A percentile compares a stretch with the other conserved stretches of the same genome.
Evolutionary conservation across 2,329 filamentous ascomycete genomes (phyloP).

Genomic region (Venturia oleaginea): DNA sequence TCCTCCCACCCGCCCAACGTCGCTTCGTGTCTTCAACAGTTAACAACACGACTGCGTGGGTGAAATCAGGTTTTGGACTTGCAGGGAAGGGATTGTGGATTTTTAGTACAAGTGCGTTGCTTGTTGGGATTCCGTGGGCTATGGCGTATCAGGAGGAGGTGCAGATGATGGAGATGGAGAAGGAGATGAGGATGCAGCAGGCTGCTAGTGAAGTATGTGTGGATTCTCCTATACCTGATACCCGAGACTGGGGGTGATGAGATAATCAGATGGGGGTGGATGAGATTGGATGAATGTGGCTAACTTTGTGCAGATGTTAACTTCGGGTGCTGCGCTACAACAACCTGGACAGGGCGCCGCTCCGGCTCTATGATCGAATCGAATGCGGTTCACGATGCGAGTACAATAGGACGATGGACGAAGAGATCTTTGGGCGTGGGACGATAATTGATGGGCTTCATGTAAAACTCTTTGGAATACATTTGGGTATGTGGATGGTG

Average conservation of each 20-base stretch:
- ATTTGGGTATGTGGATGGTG: not conserved
- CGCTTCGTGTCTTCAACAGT: slow-evolving; percentile 31
- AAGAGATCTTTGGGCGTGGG: not conserved
- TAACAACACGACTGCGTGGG: slow-evolving; percentile 45
- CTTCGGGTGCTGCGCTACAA: not conserved
- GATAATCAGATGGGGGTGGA: not conserved
- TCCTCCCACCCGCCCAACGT: slow-evolving; percentile 36
- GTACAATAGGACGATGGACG: not conserved
- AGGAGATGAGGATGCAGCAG: slow-evolving; percentile 93
- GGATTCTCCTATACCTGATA: not conserved
- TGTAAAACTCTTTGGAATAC: not conserved
- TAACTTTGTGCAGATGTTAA: slow-evolving; percentile 6
- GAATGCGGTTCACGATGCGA: not conserved
- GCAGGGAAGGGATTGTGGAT: slow-evolving; percentile 86
- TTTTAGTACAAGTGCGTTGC: slow-evolving; percentile 76
- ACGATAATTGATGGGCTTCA: not conserved
- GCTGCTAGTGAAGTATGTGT: slow-evolving; percentile 66
- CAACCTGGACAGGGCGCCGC: slow-evolving; percentile 4
- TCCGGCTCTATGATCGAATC: not conserved
- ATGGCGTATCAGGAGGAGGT: slow-evolving; percentile 92
- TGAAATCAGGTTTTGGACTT: slow-evolving; percentile 56
- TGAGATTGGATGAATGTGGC: not conserved
- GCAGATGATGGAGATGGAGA: slow-evolving; percentile 94
- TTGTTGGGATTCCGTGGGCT: slow-evolving; percentile 88
- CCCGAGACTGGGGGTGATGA: not conserved